Conservation (phyloP, 768 basidiomycete genomes). For the Leucocoprinus leucothites region DNA sequence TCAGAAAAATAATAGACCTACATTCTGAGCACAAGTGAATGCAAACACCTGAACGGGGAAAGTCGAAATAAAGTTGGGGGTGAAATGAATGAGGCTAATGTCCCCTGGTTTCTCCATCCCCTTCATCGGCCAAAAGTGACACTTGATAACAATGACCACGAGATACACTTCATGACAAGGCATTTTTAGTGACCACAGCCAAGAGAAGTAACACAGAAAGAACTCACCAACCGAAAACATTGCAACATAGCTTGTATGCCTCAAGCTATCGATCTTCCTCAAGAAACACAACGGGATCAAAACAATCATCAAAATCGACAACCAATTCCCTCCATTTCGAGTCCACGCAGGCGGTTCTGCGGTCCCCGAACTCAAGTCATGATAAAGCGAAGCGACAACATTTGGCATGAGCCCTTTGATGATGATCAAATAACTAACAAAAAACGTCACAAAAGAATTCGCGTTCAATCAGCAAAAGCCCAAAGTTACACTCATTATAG, state of each 20-base stretch:
- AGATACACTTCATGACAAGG: constrained; percentile 63
- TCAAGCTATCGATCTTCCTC: constrained; percentile 76
- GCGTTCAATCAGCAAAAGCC: constrained; percentile 10
- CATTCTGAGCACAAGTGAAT: constrained; percentile 92
- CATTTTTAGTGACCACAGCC: neutral
- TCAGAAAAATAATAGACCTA: constrained; percentile 31
- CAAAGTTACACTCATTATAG: neutral
- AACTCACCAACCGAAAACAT: constrained; percentile 83
- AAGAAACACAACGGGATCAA: constrained; percentile 83
- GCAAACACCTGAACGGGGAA: constrained; percentile 95
- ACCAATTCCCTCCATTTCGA: constrained; percentile 78
- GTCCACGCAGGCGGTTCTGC: constrained; percentile 74
- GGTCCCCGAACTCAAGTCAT: constrained; percentile 64
- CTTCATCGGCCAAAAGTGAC: constrained; percentile 73
- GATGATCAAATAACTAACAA: constrained; percentile 78
- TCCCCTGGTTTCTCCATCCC: constrained; percentile 65
- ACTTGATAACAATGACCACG: constrained; percentile 73
- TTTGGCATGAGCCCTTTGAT: constrained; percentile 92
- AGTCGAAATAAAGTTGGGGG: constrained; percentile 73
- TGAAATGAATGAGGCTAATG: constrained; percentile 68
- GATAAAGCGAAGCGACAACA: constrained; percentile 80
- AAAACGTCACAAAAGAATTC: neutral
- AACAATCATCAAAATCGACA: constrained; percentile 70
- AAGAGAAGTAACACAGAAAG: neutral
- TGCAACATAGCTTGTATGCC: constrained; percentile 90